A percentile compares a stretch with the other conserved stretches of the same genome.
These are phyloP conservation scores for Chimonanthus salicifolius DNA, from an alignment of 164 flowering plant species.

Conservation along the genomic window DNA sequence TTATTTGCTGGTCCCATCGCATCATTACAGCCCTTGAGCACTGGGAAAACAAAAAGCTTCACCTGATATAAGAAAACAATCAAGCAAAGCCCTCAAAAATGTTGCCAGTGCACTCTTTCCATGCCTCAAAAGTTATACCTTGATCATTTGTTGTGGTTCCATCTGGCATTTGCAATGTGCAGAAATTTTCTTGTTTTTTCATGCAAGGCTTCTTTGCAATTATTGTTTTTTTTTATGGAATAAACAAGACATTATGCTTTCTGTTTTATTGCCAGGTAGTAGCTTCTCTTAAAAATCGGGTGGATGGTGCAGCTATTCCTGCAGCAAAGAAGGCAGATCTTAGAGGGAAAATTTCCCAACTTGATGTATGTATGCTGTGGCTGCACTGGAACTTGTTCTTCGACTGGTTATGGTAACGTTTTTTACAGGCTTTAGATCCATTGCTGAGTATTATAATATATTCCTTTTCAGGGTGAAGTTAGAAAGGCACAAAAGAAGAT, in stretches of 20 bases:
- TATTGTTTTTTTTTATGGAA: background rate
- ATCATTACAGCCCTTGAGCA: too few relatives aligned
- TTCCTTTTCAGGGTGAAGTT: constrained; percentile 46
- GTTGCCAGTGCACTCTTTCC: too few relatives aligned
- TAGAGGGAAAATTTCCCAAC: constrained; percentile 45
- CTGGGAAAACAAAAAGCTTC: too few relatives aligned
- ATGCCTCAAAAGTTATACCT: background rate
- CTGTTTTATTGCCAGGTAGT: constrained; percentile 49
- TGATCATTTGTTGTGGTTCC: background rate
- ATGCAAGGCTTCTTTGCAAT: background rate
- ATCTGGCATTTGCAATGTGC: background rate
- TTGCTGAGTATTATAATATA: background rate
- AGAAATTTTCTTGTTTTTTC: background rate
- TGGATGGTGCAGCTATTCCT: constrained; percentile 78
- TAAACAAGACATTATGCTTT: background rate
- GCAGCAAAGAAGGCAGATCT: constrained; percentile 81
- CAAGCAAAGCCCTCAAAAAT: too few relatives aligned
- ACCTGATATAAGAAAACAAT: too few relatives aligned
- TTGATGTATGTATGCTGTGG: constrained; percentile 50
- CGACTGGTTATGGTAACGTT: background rate
- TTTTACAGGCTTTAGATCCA: background rate
- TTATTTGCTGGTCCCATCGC: too few relatives aligned
- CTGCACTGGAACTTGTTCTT: background rate
- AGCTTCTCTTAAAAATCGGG: constrained; percentile 61
- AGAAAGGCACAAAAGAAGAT: constrained; percentile 76